Conservation (phyloP, 345 rosid species). For the Dipteronia dyeriana region DNA sequence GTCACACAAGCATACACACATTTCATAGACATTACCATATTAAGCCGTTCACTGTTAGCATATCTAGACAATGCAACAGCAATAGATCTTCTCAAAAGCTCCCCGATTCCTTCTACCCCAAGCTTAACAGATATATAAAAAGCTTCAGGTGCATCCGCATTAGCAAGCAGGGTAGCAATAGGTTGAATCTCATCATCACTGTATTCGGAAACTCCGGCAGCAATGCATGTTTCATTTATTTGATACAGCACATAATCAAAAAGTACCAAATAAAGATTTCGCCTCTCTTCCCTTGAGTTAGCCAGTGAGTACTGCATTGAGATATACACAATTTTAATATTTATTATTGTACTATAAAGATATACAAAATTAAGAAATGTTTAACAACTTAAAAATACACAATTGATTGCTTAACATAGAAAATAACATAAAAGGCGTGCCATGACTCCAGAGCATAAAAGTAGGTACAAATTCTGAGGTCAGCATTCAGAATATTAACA, state of each 20-base stretch:
- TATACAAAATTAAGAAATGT: background rate
- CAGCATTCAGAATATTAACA: background rate
- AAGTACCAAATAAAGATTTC: slow-evolving; percentile 83
- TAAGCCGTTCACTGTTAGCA: slow-evolving; percentile 81
- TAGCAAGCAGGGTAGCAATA: slow-evolving; percentile 72
- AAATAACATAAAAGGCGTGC: background rate
- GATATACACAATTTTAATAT: slow-evolving; percentile 4
- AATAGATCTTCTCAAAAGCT: slow-evolving; percentile 88
- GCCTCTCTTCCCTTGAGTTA: slow-evolving; percentile 82
- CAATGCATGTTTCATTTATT: slow-evolving; percentile 76
- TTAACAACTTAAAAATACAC: background rate
- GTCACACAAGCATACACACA: background rate
- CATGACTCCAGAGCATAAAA: background rate
- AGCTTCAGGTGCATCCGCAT: slow-evolving; percentile 96
- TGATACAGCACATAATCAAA: slow-evolving; percentile 85
- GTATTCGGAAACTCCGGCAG: slow-evolving; percentile 84
- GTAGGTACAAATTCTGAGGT: background rate
- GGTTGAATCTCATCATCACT: slow-evolving; percentile 85
- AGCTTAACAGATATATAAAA: slow-evolving; percentile 92
- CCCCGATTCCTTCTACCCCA: slow-evolving; percentile 94
- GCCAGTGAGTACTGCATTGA: slow-evolving; percentile 84
- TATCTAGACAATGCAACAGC: slow-evolving; percentile 76
- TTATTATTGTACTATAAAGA: background rate
- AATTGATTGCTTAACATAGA: background rate
- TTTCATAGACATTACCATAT: slow-evolving; percentile 52